Evolutionary conservation across 2,329 filamentous ascomycete species (phyloP).

Genomic region (Alternaria panax): DNA sequence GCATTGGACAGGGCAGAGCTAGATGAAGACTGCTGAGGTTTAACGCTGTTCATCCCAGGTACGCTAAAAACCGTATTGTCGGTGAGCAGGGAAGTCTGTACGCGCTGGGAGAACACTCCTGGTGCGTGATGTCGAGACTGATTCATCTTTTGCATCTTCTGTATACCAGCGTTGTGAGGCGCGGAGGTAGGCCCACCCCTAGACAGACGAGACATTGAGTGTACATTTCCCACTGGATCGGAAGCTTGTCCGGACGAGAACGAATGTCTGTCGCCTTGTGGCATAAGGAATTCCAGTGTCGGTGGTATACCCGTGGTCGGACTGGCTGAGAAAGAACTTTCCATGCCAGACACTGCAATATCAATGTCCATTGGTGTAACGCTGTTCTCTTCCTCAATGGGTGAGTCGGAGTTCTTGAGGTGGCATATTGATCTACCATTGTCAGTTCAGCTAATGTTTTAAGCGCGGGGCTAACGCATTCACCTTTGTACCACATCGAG

Average conservation of each 20-base stretch:
- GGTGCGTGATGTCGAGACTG: constrained; percentile 1
- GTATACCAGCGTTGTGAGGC: neutral
- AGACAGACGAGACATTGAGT: neutral
- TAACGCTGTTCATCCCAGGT: neutral
- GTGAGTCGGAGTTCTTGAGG: constrained; percentile 8
- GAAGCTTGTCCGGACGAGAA: constrained; percentile 18
- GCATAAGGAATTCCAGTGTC: constrained; percentile 31
- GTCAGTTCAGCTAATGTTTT: constrained; percentile 19
- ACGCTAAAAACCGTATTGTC: neutral
- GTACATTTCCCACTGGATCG: neutral
- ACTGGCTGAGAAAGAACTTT: constrained; percentile 22
- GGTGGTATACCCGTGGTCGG: constrained; percentile 28
- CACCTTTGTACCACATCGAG: constrained; percentile 59
- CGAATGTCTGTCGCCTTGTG: constrained; percentile 31
- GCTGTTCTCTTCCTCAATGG: constrained; percentile 16
- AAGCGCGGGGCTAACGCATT: neutral
- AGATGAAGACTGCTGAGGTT: neutral
- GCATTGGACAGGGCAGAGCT: constrained; percentile 13
- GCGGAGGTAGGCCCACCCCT: neutral
- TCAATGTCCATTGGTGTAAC: constrained; percentile 41
- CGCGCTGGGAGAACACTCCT: neutral
- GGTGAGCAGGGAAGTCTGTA: neutral
- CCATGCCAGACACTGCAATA: constrained; percentile 40
- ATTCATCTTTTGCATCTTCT: constrained; percentile 10
- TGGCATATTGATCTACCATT: constrained; percentile 34